phyloP scores from a whole-genome alignment of 441 rosid species.

The Erysimum cheiri region DNA sequence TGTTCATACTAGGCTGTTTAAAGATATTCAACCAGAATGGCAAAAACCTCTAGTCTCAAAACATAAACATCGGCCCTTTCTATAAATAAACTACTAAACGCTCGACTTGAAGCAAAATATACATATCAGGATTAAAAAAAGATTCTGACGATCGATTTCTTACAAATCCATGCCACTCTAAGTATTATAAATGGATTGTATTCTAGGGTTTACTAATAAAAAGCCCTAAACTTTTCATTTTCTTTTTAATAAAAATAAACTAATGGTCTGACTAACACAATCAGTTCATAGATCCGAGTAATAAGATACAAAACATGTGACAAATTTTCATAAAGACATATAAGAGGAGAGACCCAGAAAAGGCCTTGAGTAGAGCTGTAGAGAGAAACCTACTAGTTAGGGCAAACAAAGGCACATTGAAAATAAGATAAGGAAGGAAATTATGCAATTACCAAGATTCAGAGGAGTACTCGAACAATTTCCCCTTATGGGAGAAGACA shows the following conservation, averaged over 20 bases:
- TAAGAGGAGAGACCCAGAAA: constrained; percentile 4
- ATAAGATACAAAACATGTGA: not conserved
- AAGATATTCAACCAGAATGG: not conserved
- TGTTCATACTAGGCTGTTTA: not conserved
- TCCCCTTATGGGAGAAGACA: constrained; percentile 59
- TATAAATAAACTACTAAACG: not conserved
- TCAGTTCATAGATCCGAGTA: constrained; percentile 26
- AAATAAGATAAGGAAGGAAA: not conserved
- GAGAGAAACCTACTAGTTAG: constrained; percentile 23
- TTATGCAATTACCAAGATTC: constrained; percentile 49
- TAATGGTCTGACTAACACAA: constrained; percentile 1
- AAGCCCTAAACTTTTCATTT: constrained; percentile 14
- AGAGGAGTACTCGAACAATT: constrained; percentile 56
- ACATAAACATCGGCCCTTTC: constrained; percentile 2
- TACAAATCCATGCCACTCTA: not conserved
- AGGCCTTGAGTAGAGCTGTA: not conserved
- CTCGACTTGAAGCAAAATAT: not conserved
- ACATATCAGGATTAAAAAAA: constrained; percentile 2
- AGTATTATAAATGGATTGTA: not conserved
- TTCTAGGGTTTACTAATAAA: constrained; percentile 18
- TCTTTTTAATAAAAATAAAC: not conserved
- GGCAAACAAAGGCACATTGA: constrained; percentile 28
- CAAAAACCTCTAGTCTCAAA: not conserved
- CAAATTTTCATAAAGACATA: not conserved
- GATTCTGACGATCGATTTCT: not conserved